Conservation (phyloP, 2,329 filamentous ascomycete genomes). For the Diaporthe batatas region DNA sequence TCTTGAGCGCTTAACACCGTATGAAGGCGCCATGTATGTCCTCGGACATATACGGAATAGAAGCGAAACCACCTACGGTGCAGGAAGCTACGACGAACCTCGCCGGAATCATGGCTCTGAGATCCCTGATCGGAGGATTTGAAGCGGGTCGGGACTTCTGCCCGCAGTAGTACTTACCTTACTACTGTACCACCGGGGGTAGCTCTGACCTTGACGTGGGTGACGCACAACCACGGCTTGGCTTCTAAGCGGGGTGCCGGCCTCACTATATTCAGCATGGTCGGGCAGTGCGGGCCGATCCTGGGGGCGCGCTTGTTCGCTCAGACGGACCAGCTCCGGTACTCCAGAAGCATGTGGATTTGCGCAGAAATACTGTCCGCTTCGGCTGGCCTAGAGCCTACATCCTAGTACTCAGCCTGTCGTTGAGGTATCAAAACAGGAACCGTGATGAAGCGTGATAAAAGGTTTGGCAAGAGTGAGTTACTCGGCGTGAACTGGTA, state of each 20-base stretch:
- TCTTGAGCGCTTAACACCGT: background rate
- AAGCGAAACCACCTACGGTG: background rate
- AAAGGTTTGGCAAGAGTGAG: background rate
- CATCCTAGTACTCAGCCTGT: background rate
- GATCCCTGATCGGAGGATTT: background rate
- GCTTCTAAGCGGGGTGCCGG: conserved; percentile 49
- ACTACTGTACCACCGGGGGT: conserved; percentile 52
- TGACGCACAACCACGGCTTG: conserved; percentile 50
- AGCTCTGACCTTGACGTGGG: conserved; percentile 50
- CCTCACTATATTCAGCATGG: conserved; percentile 45
- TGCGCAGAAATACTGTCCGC: background rate
- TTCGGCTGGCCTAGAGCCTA: background rate
- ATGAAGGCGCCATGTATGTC: no score
- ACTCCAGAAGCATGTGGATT: background rate
- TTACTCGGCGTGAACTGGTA: background rate
- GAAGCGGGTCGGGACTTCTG: background rate
- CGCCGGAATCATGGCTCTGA: background rate
- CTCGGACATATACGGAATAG: no score
- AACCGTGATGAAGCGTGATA: background rate
- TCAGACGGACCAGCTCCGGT: background rate
- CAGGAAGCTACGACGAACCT: background rate
- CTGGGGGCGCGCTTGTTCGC: background rate
- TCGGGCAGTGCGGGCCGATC: conserved; percentile 47
- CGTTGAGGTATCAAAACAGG: background rate
- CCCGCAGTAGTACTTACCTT: conserved; percentile 45